phyloP scores from a whole-genome alignment of 2,329 filamentous ascomycete species.

The Colletotrichum ledebouriae region DNA sequence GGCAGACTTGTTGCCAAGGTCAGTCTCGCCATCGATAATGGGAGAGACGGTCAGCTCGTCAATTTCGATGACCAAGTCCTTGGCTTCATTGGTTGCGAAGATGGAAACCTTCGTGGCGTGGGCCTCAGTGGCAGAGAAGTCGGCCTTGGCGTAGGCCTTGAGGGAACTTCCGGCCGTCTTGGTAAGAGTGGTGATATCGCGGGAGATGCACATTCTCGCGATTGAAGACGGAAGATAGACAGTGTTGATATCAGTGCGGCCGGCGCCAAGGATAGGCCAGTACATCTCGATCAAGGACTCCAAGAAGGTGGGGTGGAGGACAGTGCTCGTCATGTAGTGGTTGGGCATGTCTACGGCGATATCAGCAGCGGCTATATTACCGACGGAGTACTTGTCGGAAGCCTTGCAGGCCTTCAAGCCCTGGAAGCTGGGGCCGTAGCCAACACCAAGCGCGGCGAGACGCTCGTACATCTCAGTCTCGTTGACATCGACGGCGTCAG shows the following conservation, averaged over 20 bases:
- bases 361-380: constrained; percentile 35
- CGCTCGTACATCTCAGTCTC: constrained; percentile 58
- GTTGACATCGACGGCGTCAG: constrained; percentile 45
- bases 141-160: constrained; percentile 42
- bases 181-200: constrained; percentile 50
- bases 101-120: constrained; percentile 43
- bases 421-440: constrained; percentile 66
- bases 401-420: constrained; percentile 61
- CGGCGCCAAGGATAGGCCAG: constrained; percentile 52
- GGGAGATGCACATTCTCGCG: constrained; percentile 47
- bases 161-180: constrained; percentile 51
- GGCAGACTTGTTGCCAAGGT: constrained; percentile 35
- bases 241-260: constrained; percentile 47
- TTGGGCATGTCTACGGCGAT: constrained; percentile 44
- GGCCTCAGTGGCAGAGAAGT: constrained; percentile 38
- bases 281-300: constrained; percentile 46
- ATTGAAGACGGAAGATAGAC: constrained; percentile 53
- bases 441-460: constrained; percentile 60
- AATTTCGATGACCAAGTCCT: constrained; percentile 45
- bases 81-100: constrained; percentile 40
- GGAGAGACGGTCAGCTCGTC: constrained; percentile 46
- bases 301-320: constrained; percentile 45
- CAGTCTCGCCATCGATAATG: constrained; percentile 43
- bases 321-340: constrained; percentile 42
- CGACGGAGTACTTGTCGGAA: constrained; percentile 36